Base-by-base conservation (phyloP, 192 early-diverging fungal genomes). In the Geranomyces variabilis region DNA sequence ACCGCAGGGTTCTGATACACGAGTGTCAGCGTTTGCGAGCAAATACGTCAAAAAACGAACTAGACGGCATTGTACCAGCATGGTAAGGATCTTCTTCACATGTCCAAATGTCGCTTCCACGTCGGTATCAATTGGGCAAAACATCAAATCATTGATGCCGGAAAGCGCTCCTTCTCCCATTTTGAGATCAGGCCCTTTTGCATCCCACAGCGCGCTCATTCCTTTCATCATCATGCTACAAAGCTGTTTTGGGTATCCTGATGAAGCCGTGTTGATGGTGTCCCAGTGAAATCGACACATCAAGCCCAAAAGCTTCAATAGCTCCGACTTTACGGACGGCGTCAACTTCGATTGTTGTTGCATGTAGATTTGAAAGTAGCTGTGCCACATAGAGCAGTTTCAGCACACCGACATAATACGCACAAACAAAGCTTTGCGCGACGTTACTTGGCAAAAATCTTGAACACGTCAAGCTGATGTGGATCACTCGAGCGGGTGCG, bases 311-410 rank as follows among this genome's bases (percentile, higher is more conserved):
- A 79, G 45, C 47, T 75, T 63, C 13, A 83, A 61, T 5, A 79
- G 58, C 1, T 61, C 63, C 29, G 66, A 68, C 68, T 83, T 83
- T 15, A 83, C 81, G 8, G 73, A 74, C 4, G 78, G 56, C 0
- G 66, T 74, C 13, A 79, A 31, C 44, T 79, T 83, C 24, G 70
- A 64, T 46, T 72, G 62, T 30, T 66, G 43, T 45, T 73, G 69
- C 29, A 75, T 62, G 63, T 75, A 79, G 3, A 55, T n/a, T 14
- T 71, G 19, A 26, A 75, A 75, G 49, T 69, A 79, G 19, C 69
- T 67, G 58, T 29, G 29, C 7, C 58, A 60, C 24, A 26, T 7
- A 28, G 34, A 0, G 30, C 6, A 15, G 4, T 29, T 24, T 0
- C 34, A 10, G 53, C 51, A 53, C n/a, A 60, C 6, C 5, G 17